These are phyloP conservation scores for Zygosaccharomyces gambellarensis DNA, from an alignment of 805 yeast genomes.

Conservation along the genomic window DNA sequence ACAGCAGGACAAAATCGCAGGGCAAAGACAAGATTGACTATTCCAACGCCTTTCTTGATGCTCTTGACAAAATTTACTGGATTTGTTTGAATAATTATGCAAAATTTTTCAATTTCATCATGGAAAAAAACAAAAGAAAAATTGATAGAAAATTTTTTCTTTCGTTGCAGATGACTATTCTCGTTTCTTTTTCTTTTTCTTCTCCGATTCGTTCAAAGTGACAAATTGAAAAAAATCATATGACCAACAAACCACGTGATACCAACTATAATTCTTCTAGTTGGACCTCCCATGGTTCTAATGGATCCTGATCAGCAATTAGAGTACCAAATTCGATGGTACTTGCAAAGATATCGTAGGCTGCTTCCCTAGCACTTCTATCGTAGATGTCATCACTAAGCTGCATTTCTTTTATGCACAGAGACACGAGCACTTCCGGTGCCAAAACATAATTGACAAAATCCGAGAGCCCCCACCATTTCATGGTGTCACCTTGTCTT, in stretches of 20 bases:
- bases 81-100: constrained; percentile 1
- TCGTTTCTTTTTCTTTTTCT: neutral
- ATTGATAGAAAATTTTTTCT: neutral
- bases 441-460: constrained; percentile 58
- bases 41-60: no score
- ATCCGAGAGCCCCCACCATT: constrained; percentile 57
- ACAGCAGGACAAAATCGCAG: neutral
- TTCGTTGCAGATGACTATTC: constrained; percentile 1
- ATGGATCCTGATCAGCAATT: constrained; percentile 29
- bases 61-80: no score
- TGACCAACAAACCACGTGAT: neutral
- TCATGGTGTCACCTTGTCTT: constrained; percentile 42
- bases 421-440: constrained; percentile 52
- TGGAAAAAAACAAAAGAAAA: neutral
- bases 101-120: neutral
- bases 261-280: constrained; percentile 9
- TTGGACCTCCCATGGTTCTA: constrained; percentile 27
- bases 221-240: neutral
- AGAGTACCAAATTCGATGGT: constrained; percentile 47
- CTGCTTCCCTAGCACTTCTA: constrained; percentile 36
- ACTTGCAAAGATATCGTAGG: constrained; percentile 42
- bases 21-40: no score
- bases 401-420: constrained; percentile 45
- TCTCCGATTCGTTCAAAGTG: neutral
- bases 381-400: constrained; percentile 15